Conservation (phyloP, 768 basidiomycete genomes). For the Leccinellum albellum region DNA sequence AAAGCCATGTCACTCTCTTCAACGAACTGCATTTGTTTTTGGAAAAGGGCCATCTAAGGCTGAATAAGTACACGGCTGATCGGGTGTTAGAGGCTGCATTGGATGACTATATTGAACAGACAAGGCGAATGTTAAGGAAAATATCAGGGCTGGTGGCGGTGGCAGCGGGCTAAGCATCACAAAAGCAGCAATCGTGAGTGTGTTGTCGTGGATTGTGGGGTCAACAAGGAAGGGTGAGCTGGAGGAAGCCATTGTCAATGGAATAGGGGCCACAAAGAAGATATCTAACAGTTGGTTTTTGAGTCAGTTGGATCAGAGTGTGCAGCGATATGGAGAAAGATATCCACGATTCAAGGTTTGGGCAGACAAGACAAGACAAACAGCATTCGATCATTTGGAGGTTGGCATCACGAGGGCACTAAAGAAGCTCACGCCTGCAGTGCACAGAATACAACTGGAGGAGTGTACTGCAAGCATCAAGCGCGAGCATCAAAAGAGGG, state of each 20-base stretch:
- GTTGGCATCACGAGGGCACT: background rate
- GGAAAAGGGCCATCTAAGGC: background rate
- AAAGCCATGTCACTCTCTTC: conserved; percentile 14
- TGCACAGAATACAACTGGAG: conserved; percentile 9
- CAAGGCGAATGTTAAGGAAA: background rate
- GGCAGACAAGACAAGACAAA: background rate
- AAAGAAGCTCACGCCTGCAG: conserved; percentile 8
- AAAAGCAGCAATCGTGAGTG: fast-evolving
- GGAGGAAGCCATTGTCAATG: conserved; percentile 2
- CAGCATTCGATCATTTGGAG: background rate
- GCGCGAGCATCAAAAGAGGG: background rate
- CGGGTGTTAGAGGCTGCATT: conserved; percentile 4
- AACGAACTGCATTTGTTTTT: conserved; percentile 1
- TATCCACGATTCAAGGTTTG: background rate
- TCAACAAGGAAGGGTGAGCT: background rate
- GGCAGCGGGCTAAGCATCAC: too few relatives aligned
- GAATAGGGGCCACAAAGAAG: background rate
- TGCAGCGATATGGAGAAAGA: background rate
- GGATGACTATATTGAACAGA: conserved; percentile 2
- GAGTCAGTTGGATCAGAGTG: background rate
- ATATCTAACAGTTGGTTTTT: conserved; percentile 17
- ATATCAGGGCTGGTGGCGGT: background rate
- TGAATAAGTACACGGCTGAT: background rate
- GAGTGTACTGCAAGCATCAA: background rate
- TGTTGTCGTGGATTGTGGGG: background rate